Conservation (phyloP, 768 basidiomycete genomes). For the Trichaptum fuscoviolaceum region DNA sequence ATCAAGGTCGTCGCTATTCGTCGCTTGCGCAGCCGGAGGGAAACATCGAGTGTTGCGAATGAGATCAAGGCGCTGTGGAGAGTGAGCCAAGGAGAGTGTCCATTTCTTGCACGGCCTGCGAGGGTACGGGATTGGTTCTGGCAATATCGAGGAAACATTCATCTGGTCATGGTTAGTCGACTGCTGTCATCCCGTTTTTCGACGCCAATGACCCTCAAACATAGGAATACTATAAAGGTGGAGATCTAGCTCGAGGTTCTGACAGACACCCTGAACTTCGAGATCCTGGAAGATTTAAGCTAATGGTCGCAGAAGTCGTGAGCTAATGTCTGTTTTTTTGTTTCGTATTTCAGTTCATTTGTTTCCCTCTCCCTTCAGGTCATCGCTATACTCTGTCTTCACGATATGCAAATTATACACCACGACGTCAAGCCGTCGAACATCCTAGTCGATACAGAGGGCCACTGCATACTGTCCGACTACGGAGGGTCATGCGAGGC, state of each 20-base stretch:
- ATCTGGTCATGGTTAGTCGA: slow-evolving; percentile 1
- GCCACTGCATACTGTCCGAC: slow-evolving; percentile 48
- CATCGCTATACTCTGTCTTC: slow-evolving; percentile 33
- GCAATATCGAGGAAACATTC: slow-evolving; percentile 3
- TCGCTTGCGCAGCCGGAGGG: neutral
- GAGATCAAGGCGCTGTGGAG: slow-evolving; percentile 4
- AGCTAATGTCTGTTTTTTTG: neutral
- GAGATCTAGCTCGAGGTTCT: neutral
- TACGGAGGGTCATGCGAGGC: slow-evolving; percentile 43
- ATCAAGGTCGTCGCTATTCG: slow-evolving; percentile 36
- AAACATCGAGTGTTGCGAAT: slow-evolving; percentile 4
- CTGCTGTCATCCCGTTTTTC: neutral
- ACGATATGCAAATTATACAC: slow-evolving; percentile 48
- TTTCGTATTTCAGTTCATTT: neutral
- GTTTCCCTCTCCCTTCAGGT: slow-evolving; percentile 12
- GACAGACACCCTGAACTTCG: neutral
- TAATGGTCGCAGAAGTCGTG: slow-evolving; percentile 4
- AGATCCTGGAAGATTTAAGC: neutral
- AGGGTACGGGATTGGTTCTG: slow-evolving; percentile 1
- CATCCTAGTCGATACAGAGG: slow-evolving; percentile 28
- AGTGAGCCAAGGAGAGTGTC: neutral
- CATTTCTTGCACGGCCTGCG: slow-evolving; percentile 1
- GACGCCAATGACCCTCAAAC: neutral
- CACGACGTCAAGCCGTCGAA: slow-evolving; percentile 56
- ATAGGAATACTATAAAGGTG: slow-evolving; percentile 3